phyloP scores from a whole-genome alignment of 257 asterid species.

The Solanum chaucha region DNA sequence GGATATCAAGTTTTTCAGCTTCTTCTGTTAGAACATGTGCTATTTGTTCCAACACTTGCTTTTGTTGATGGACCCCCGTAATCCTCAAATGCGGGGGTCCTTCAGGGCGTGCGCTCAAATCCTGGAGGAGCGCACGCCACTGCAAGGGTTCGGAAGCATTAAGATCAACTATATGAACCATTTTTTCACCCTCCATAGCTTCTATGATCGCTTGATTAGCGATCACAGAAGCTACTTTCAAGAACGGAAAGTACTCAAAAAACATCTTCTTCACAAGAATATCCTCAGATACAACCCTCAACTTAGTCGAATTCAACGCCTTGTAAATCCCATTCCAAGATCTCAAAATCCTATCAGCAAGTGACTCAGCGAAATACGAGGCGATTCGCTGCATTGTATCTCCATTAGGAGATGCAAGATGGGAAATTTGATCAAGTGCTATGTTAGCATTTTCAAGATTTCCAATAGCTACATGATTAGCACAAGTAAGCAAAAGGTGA shows the following conservation, averaged over 20 bases:
- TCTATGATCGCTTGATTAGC: conserved; percentile 77
- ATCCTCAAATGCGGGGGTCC: conserved; percentile 95
- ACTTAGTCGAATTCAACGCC: conserved; percentile 56
- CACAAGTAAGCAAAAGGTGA: conserved; percentile 74
- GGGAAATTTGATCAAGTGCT: conserved; percentile 87
- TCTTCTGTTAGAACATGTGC: conserved; percentile 68
- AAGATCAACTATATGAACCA: conserved; percentile 86
- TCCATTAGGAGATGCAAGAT: conserved; percentile 77
- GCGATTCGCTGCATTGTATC: conserved; percentile 96
- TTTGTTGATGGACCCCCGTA: conserved; percentile 65
- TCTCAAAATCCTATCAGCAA: conserved; percentile 74
- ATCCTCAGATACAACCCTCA: conserved; percentile 42
- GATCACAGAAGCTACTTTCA: conserved; percentile 73
- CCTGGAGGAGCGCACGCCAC: conserved; percentile 85
- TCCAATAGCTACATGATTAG: conserved; percentile 72
- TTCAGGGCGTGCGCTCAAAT: conserved; percentile 88
- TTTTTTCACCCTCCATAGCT: conserved; percentile 92
- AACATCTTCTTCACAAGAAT: conserved; percentile 62
- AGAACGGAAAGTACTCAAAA: conserved; percentile 67
- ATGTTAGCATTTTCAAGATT: conserved; percentile 76
- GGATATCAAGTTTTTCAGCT: conserved; percentile 76
- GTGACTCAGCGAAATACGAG: conserved; percentile 73
- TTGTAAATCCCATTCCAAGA: conserved; percentile 85
- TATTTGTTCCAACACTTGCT: conserved; percentile 66
- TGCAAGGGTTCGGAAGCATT: conserved; percentile 66